Evolutionary conservation across 495 filamentous ascomycete genomes (phyloP).

Genomic region (Aspergillus leporis): DNA sequence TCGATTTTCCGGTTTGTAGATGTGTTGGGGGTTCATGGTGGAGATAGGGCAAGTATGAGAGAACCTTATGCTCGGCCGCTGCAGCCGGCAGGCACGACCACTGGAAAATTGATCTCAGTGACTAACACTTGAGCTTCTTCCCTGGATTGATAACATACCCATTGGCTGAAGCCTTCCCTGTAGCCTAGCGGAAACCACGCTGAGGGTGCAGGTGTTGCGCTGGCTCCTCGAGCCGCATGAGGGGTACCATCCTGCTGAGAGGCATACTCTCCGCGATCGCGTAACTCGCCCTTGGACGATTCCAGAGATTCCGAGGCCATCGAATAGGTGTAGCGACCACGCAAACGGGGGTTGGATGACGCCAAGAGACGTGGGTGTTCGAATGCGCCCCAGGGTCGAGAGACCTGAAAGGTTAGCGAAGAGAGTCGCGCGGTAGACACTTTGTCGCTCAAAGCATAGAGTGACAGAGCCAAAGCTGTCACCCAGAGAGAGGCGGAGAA

Average conservation of each 20-base stretch:
- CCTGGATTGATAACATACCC: conserved; percentile 59
- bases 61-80: conserved; percentile 85
- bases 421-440: conserved; percentile 26
- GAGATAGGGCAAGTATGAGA: conserved; percentile 84
- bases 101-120: conserved; percentile 41
- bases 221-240: conserved; percentile 44
- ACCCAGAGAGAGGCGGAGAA: conserved; percentile 35
- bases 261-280: conserved; percentile 43
- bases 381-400: conserved; percentile 23
- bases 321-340: conserved; percentile 29
- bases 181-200: conserved; percentile 82
- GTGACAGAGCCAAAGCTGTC: conserved; percentile 74
- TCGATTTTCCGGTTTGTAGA: conserved; percentile 59
- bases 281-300: conserved; percentile 31
- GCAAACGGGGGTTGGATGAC: conserved; percentile 20
- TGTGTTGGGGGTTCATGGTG: conserved; percentile 72
- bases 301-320: conserved; percentile 47
- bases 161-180: conserved; percentile 88
- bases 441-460: conserved; percentile 55
- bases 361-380: conserved; percentile 18
- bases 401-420: conserved; percentile 64
- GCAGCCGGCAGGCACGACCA: conserved; percentile 82
- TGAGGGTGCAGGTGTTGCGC: conserved; percentile 32
- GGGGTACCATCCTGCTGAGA: conserved; percentile 24
- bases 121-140: conserved; percentile 11